Evolutionary conservation across 1,139 yeast species (phyloP), one percentile per base, ranked within the genome.

Genomic region (Sugiyamaella japonica): DNA sequence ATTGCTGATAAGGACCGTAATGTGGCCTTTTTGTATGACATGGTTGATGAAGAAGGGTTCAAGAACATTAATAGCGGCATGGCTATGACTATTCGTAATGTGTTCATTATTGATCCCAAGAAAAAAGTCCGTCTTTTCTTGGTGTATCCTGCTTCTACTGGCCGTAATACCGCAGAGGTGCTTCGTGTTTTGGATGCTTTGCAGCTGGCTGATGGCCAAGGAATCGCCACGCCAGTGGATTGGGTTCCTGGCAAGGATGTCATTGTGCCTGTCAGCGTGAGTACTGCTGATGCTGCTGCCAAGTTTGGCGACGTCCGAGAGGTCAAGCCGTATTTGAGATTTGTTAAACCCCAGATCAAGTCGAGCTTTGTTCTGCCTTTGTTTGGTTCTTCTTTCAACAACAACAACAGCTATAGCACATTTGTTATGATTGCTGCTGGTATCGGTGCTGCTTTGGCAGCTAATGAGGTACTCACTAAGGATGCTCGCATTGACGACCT

Each of bases 21-120:
- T 71, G 89, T 89, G 59, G 88, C 97, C 5, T 86, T 78, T 74
- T 73, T 83, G 65, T 89, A 86, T 73, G 96, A 89, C 70, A 89
- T 89, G 97, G 86, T 89, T 64, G 95, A 89, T 72, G 90, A 88
- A 73, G 88, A 84, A 65, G 96, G 91, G 55, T 86, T 87, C 76
- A 79, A 86, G 73, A 86, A 87, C 71, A 77, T 89, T 66, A 81
- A 79, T 71, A 87, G 89, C 59, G 73, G 72, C 20, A 70, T 80
- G 54, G 89, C 87, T 54, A 81, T 85, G 71, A 88, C 96, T 57
- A 86, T 89, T 71, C 86, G 97, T 76, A 85, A 93, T 16, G 96
- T 89, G 48, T 89, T 85, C 73, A 76, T 89, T 70, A 88, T 89
- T 70, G 97, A 89, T 72, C 96, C 97, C 58, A 70, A 76, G 62